These are phyloP conservation scores for Avena eriantha DNA, from an alignment of 176 grass and related monocot genomes.

Conservation along the genomic window DNA sequence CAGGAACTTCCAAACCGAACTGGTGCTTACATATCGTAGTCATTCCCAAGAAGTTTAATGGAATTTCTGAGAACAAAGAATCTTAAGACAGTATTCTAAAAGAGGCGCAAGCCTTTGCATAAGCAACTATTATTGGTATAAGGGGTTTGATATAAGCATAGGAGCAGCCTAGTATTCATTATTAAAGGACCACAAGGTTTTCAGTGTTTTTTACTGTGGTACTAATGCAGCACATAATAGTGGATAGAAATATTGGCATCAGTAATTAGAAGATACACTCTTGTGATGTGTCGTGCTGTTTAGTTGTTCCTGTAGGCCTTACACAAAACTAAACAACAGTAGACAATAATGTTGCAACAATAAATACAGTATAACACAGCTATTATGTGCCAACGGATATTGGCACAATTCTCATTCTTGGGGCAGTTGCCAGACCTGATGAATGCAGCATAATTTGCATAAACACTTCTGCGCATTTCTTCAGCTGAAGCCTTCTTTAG, in stretches of 20 bases:
- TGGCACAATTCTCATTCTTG: background rate
- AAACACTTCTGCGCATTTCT: constrained; percentile 98
- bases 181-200: constrained; percentile 18
- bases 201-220: background rate
- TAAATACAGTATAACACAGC: background rate
- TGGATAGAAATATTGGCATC: background rate
- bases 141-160: background rate
- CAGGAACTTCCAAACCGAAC: background rate
- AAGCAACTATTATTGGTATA: constrained; percentile 10
- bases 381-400: background rate
- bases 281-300: background rate
- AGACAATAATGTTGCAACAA: constrained; percentile 11
- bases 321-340: background rate
- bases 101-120: constrained; percentile 3
- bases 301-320: background rate
- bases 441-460: constrained; percentile 96
- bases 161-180: background rate
- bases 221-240: constrained; percentile 18
- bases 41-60: background rate
- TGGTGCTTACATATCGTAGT: background rate
- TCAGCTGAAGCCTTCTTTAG: constrained; percentile 98
- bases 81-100: background rate
- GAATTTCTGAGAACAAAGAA: background rate
- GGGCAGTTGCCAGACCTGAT: constrained; percentile 59
- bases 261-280: constrained; percentile 22